Percentiles rank a stretch among this genome's conserved stretches.
Conservation (phyloP, 148 eudicot species). For the Pharnaceum exiguum region DNA sequence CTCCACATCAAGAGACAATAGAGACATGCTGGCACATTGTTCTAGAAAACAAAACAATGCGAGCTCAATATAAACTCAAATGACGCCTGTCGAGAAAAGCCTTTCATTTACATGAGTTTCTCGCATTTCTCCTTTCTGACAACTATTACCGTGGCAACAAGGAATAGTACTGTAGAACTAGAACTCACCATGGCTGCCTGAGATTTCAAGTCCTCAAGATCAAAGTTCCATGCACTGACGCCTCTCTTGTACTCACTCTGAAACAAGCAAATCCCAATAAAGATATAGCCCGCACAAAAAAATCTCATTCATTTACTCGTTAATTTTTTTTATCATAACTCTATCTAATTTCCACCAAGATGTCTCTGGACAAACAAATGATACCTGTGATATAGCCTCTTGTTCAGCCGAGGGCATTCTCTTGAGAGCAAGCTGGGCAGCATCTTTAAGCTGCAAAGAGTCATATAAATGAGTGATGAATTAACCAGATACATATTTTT, state of each 20-base stretch:
- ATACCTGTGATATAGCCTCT: slow-evolving; percentile 93
- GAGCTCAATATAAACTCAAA: not conserved
- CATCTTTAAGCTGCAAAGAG: slow-evolving; percentile 78
- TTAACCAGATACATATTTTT: no score
- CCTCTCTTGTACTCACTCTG: slow-evolving; percentile 99
- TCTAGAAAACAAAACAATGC: not conserved
- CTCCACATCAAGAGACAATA: slow-evolving; percentile 1
- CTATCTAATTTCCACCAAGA: not conserved
- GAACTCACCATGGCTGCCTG: slow-evolving; percentile 85
- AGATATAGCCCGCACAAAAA: not conserved
- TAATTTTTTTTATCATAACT: not conserved
- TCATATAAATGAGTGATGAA: slow-evolving; percentile 7
- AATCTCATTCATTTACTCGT: not conserved
- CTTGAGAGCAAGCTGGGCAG: slow-evolving; percentile 93
- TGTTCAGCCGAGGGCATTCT: slow-evolving; percentile 89
- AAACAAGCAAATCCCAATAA: slow-evolving; percentile 12
- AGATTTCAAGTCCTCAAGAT: slow-evolving; percentile 78
- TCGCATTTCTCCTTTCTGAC: not conserved
- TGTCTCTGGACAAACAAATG: not conserved
- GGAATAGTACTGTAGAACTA: not conserved
- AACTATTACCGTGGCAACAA: not conserved
- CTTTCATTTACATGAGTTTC: not conserved
- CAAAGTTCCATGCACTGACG: slow-evolving; percentile 99
- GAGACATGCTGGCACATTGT: not conserved
- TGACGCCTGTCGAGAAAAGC: no score